Evolutionary conservation across 2,329 filamentous ascomycete species (phyloP).

Genomic region (Cryoendolithus antarcticus): DNA sequence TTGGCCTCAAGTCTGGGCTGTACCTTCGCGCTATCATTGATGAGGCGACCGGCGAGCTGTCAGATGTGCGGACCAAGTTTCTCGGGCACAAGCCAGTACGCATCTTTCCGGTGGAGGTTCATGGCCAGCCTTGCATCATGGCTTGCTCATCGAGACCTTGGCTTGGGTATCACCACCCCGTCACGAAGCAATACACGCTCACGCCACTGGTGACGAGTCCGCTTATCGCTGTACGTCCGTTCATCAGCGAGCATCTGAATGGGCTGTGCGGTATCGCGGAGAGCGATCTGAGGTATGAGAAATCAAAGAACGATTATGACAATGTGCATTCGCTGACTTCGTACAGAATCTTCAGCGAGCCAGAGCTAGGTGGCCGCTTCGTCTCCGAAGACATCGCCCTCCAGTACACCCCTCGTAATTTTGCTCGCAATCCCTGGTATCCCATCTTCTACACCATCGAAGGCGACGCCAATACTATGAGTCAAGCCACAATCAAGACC

Average conservation of each 20-base stretch:
- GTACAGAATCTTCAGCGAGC: conserved; percentile 72
- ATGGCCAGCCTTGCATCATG: conserved; percentile 61
- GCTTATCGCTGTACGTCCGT: conserved; percentile 91
- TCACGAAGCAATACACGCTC: conserved; percentile 78
- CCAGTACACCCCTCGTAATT: conserved; percentile 77
- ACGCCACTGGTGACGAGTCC: conserved; percentile 65
- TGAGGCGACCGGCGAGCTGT: conserved; percentile 88
- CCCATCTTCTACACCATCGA: conserved; percentile 91
- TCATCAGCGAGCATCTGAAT: conserved; percentile 67
- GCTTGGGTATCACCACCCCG: conserved; percentile 84
- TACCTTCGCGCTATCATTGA: conserved; percentile 92
- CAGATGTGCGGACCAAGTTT: conserved; percentile 89
- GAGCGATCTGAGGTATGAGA: conserved; percentile 4
- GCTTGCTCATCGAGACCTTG: conserved; percentile 89
- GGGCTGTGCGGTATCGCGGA: conserved; percentile 23
- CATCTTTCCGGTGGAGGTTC: conserved; percentile 80
- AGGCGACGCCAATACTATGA: conserved; percentile 82
- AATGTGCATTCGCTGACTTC: conserved; percentile 1
- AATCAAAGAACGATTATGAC: neutral
- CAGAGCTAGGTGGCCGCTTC: conserved; percentile 73
- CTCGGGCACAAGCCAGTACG: conserved; percentile 82
- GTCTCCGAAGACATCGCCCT: conserved; percentile 78
- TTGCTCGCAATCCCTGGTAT: conserved; percentile 77
- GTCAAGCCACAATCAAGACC: conserved; percentile 52
- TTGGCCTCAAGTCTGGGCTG: conserved; percentile 87